These are phyloP conservation scores for Talaromyces rugulosus DNA, from an alignment of 2,329 filamentous ascomycete species.

Conservation along the genomic window DNA sequence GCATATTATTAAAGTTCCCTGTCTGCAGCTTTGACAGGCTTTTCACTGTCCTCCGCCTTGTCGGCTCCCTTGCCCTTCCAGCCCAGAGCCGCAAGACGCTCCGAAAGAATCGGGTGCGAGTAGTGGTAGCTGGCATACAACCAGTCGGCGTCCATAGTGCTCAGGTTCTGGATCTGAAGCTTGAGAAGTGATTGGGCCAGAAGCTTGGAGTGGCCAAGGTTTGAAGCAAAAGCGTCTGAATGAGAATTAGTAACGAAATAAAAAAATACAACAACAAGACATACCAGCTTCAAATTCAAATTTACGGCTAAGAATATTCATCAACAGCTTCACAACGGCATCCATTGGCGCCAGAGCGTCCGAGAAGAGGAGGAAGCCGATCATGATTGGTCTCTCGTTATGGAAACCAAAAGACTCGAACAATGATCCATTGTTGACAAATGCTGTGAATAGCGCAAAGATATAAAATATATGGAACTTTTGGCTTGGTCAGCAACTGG, in stretches of 20 bases:
- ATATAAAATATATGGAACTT: slow-evolving; percentile 94
- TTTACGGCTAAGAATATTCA: slow-evolving; percentile 91
- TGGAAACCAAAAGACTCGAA: slow-evolving; percentile 90
- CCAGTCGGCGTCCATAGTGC: slow-evolving; percentile 98
- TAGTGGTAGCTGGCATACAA: slow-evolving; percentile 98
- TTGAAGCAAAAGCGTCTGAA: slow-evolving; percentile 73
- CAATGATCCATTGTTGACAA: slow-evolving; percentile 90
- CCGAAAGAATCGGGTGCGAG: slow-evolving; percentile 92
- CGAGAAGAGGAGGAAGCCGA: slow-evolving; percentile 96
- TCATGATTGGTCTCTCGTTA: slow-evolving; percentile 80
- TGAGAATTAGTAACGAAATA: not conserved
- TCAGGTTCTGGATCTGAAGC: slow-evolving; percentile 96
- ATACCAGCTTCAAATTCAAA: slow-evolving; percentile 91
- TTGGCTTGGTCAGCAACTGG: slow-evolving; percentile 13
- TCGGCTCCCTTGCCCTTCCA: slow-evolving; percentile 64
- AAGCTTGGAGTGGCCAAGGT: slow-evolving; percentile 77
- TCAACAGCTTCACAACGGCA: slow-evolving; percentile 85
- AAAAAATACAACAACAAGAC: slow-evolving; percentile 14
- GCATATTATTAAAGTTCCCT: slow-evolving; percentile 61
- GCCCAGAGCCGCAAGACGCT: slow-evolving; percentile 83
- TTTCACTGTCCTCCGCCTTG: slow-evolving; percentile 52
- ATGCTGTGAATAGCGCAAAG: slow-evolving; percentile 92
- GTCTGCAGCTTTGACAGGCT: slow-evolving; percentile 66
- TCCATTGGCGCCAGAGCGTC: slow-evolving; percentile 95
- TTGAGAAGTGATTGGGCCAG: slow-evolving; percentile 88